Evolutionary conservation across 768 basidiomycete genomes (phyloP), one percentile per base, ranked within the genome.

Genomic region (Cantharellus anzutake): DNA sequence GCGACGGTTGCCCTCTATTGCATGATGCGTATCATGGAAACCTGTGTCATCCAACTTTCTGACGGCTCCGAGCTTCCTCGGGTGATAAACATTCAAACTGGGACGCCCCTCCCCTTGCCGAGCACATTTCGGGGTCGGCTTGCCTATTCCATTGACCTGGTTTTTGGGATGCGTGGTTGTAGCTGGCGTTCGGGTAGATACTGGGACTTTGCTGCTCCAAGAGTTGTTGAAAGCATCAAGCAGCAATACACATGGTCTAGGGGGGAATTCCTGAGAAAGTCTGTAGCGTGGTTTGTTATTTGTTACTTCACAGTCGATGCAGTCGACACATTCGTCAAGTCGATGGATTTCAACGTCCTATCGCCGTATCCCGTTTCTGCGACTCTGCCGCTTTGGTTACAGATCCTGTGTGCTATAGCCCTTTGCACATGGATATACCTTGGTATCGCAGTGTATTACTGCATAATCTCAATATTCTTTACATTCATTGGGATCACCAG

Each of bases 401-500:
- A 48, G 29, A 48, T 48, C 44, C 44, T 48, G 11, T 48, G 44
- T 48, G 44, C 11, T 29, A 11, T 48, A 11, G 44, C 44, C 11
- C 11, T 48, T 48, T 11, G 44, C 44, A 48, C 44, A 29, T 48
- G 11, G 11, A 11, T 48, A 11, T 48, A 11, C 44, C 29, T 11
- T 48, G 44, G 44, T 11, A 62, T 62, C 34, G 40, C 7, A 5
- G 37, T 57, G 5, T 42, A 42, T 16, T 42, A 61, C 44, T 5
- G 38, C 55, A 41, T 61, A 48, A 57, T 52, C 40, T 38, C 58
- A 41, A 39, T 66, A 37, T 41, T 53, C 11, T 41, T 60, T n/a
- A 41, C 41, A 14, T 39, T 56, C n/a, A 11, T 58, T 5, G 58
- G 55, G 16, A 34, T 39, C 44, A 38, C 60, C 5, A 50, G 51